Conservation (phyloP, 2,329 filamentous ascomycete species). For the Pestalotiopsis sp. region DNA sequence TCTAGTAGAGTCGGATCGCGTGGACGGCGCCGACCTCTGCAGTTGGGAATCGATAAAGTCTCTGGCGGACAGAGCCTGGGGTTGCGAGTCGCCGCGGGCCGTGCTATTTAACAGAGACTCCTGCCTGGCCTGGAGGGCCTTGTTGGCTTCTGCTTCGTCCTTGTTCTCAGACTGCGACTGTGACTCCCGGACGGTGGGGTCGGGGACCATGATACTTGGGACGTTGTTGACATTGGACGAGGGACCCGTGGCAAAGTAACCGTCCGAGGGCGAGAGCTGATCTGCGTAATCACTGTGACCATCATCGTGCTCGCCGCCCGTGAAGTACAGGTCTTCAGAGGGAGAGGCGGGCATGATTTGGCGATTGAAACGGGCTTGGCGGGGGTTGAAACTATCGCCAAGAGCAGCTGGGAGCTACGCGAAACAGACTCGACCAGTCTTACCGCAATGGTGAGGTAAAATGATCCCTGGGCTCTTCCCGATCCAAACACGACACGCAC, state of each 20-base stretch:
- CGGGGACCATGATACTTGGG: conserved; percentile 48
- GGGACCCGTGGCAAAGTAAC: conserved; percentile 46
- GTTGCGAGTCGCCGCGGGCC: background rate
- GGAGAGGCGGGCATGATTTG: conserved; percentile 43
- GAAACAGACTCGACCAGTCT: conserved; percentile 23
- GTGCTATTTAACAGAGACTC: conserved; percentile 36
- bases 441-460: conserved; percentile 14
- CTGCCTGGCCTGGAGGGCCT: conserved; percentile 44
- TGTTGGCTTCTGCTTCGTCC: conserved; percentile 36
- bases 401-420: conserved; percentile 19
- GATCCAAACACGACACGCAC: background rate
- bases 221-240: conserved; percentile 38
- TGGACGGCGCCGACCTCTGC: conserved; percentile 5
- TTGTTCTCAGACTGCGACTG: conserved; percentile 39
- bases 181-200: conserved; percentile 42
- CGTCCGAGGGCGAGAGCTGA: conserved; percentile 50
- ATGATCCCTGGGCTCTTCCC: background rate
- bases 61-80: conserved; percentile 8
- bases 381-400: conserved; percentile 29
- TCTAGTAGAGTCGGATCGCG: conserved; percentile 1
- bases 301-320: conserved; percentile 19
- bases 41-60: background rate
- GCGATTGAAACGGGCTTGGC: conserved; percentile 26
- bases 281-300: conserved; percentile 33
- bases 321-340: conserved; percentile 45